These are phyloP conservation scores for Kodamaea kaohsiungensis DNA, from an alignment of 805 yeast species.

Conservation along the genomic window DNA sequence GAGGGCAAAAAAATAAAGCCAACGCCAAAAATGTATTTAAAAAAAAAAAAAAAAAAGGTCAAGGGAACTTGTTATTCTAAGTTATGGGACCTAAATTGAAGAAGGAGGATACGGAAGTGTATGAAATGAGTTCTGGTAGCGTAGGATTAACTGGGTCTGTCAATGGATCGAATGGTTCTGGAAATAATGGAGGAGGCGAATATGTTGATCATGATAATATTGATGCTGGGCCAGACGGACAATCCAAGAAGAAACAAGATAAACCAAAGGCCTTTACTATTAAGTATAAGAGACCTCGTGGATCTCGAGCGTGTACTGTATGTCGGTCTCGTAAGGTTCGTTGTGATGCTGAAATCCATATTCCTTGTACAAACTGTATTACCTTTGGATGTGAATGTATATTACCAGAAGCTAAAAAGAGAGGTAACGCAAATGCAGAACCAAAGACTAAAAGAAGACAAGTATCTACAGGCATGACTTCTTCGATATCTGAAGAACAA, in stretches of 20 bases:
- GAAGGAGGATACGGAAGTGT: background rate
- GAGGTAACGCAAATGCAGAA: conserved; percentile 27
- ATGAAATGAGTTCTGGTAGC: background rate
- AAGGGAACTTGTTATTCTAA: background rate
- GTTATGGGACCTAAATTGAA: background rate
- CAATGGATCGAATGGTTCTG: background rate
- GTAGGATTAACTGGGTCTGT: background rate
- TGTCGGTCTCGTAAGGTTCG: conserved; percentile 80
- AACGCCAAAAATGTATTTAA: background rate
- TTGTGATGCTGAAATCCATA: conserved; percentile 64
- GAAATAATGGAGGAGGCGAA: background rate
- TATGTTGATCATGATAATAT: background rate
- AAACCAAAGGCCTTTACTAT: conserved; percentile 48
- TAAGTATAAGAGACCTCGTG: conserved; percentile 56
- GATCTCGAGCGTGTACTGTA: conserved; percentile 73
- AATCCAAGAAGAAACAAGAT: conserved; percentile 12
- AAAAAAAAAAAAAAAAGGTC: background rate
- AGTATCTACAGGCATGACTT: background rate
- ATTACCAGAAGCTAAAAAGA: conserved; percentile 60
- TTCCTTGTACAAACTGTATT: conserved; percentile 62
- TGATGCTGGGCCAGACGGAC: background rate
- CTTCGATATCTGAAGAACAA: background rate
- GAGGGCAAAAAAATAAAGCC: background rate
- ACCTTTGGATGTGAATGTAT: conserved; percentile 73
- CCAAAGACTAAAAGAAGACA: conserved; percentile 17